Evolutionary conservation across 2,329 filamentous ascomycete species (phyloP).

Genomic region (Berkeleyomyces basicola): DNA sequence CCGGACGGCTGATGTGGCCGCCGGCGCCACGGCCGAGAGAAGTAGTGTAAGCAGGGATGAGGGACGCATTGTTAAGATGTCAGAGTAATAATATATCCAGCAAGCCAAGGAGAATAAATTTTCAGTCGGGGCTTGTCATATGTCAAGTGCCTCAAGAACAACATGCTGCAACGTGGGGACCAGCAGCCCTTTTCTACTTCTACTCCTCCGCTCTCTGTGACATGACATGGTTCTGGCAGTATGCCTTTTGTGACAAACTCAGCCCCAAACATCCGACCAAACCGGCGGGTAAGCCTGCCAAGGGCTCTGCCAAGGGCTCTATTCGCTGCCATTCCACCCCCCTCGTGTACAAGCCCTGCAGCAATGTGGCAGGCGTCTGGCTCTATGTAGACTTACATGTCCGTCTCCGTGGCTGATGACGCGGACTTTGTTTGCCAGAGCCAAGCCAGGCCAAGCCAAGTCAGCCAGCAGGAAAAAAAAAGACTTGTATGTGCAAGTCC

Average conservation of each 20-base stretch:
- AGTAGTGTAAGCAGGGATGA: background rate
- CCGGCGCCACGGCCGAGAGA: background rate
- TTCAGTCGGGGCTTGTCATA: background rate
- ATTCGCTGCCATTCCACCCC: background rate
- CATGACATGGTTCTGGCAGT: background rate
- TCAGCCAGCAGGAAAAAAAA: background rate
- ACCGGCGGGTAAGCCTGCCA: background rate
- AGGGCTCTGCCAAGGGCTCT: background rate
- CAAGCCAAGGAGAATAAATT: background rate
- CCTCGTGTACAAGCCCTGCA: background rate
- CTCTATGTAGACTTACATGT: background rate
- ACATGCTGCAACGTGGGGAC: background rate
- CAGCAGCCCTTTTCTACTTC: background rate
- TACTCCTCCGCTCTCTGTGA: background rate
- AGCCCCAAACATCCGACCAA: background rate
- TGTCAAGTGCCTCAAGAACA: background rate
- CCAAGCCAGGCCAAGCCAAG: background rate
- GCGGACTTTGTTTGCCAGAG: background rate
- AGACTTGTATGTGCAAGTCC: background rate
- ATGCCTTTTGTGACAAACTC: background rate
- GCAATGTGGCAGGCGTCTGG: background rate
- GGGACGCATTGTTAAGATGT: conserved; percentile 3
- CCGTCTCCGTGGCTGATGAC: background rate
- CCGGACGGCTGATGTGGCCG: background rate
- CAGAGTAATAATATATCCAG: background rate